Conservation (phyloP, 202 grass and related monocot species). For the Cymbopogon flexuosus region DNA sequence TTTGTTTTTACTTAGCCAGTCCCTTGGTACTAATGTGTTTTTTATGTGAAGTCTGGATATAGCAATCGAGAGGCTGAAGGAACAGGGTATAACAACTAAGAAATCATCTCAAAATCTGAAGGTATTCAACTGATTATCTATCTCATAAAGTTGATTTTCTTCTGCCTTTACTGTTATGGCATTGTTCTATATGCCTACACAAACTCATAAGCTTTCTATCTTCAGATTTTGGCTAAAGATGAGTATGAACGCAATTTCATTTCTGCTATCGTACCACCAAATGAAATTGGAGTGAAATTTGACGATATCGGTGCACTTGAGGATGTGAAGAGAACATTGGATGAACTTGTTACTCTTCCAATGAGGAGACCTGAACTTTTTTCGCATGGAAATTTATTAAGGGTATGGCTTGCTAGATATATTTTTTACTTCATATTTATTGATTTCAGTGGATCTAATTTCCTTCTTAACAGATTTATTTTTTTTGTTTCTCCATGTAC, state of each 20-base stretch:
- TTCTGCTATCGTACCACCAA: slow-evolving; percentile 74
- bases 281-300: slow-evolving; percentile 96
- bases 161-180: slow-evolving; percentile 16
- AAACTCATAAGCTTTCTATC: slow-evolving; percentile 30
- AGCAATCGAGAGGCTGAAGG: slow-evolving; percentile 68
- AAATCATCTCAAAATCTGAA: slow-evolving; percentile 72
- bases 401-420: slow-evolving; percentile 47
- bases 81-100: slow-evolving; percentile 66
- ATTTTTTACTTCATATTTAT: not conserved
- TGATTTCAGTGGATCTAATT: not conserved
- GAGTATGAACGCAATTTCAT: slow-evolving; percentile 90
- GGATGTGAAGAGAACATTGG: slow-evolving; percentile 84
- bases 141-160: slow-evolving; percentile 19
- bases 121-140: slow-evolving; percentile 39
- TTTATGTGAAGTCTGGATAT: slow-evolving; percentile 65
- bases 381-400: slow-evolving; percentile 80
- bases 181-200: not conserved
- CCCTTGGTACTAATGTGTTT: slow-evolving; percentile 34
- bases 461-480: not conserved
- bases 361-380: slow-evolving; percentile 98
- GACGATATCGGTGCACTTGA: slow-evolving; percentile 92
- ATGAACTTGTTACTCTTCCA: slow-evolving; percentile 91
- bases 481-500: not conserved
- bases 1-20: slow-evolving; percentile 3
- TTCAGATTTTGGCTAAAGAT: slow-evolving; percentile 85